These are phyloP conservation scores for Oryza rufipogon DNA, from an alignment of 176 grass and related monocot genomes.

Conservation along the genomic window DNA sequence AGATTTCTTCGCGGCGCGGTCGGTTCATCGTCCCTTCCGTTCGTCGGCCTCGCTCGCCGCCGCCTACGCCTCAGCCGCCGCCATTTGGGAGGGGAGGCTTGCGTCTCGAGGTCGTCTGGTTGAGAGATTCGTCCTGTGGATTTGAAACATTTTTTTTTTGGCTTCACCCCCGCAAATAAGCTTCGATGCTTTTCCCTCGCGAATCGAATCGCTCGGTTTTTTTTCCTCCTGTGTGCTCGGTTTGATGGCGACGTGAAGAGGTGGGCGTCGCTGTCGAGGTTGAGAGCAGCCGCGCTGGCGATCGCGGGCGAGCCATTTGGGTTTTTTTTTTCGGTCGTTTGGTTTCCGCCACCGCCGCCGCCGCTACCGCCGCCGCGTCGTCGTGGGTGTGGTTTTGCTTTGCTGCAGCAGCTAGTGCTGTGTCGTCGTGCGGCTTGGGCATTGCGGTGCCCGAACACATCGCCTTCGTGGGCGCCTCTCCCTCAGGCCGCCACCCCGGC, in stretches of 20 bases:
- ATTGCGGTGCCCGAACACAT: too few species aligned
- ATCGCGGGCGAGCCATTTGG: slow-evolving; percentile 36
- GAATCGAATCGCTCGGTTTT: neutral
- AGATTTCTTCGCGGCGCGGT: too few species aligned
- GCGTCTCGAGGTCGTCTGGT: neutral
- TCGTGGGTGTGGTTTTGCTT: neutral
- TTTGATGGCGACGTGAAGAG: neutral
- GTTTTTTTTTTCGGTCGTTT: neutral
- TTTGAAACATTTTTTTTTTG: slow-evolving; percentile 28
- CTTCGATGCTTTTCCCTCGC: slow-evolving; percentile 39
- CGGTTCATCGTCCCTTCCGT: too few species aligned
- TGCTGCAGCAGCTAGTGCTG: neutral
- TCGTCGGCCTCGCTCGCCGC: too few species aligned
- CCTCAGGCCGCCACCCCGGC: too few species aligned
- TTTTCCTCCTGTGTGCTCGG: neutral
- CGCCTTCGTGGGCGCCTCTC: too few species aligned
- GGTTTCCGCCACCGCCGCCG: neutral
- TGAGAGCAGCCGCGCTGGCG: slow-evolving; percentile 27
- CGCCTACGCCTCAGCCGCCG: too few species aligned
- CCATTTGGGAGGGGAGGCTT: neutral
- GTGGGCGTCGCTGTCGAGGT: neutral
- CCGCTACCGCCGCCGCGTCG: neutral
- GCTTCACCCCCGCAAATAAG: slow-evolving; percentile 48
- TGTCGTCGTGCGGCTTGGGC: neutral
- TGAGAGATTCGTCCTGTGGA: slow-evolving; percentile 36